These are phyloP conservation scores for Astrephomene gubernaculifera DNA, from an alignment of 139 green algal species.

Conservation along the genomic window DNA sequence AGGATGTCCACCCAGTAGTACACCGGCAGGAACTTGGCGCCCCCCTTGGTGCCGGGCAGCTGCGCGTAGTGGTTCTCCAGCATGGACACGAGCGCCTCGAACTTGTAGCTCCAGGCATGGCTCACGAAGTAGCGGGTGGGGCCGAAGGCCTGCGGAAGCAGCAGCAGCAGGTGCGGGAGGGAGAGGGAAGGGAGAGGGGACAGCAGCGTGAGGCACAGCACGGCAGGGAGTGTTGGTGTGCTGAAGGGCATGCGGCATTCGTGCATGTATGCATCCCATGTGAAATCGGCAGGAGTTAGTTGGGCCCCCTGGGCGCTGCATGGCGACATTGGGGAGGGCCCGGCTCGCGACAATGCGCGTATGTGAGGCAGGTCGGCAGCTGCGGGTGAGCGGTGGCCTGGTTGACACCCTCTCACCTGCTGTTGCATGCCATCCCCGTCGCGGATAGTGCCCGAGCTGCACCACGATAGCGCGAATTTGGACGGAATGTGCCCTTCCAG, in stretches of 20 bases:
- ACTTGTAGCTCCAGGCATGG: constrained; percentile 38
- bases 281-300: too few species aligned
- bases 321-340: background rate
- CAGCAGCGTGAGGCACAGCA: background rate
- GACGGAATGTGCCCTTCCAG: background rate
- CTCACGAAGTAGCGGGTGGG: background rate
- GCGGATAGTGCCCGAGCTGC: background rate
- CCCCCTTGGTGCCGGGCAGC: constrained; percentile 27
- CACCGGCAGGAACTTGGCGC: background rate
- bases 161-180: background rate
- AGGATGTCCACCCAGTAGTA: constrained; percentile 39
- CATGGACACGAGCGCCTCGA: constrained; percentile 27
- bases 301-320: too few species aligned
- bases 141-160: background rate
- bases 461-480: constrained; percentile 3
- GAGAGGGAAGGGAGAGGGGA: background rate
- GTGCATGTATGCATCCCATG: background rate
- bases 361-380: background rate
- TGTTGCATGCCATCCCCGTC: background rate
- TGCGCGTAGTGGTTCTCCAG: constrained; percentile 28
- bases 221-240: background rate
- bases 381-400: background rate
- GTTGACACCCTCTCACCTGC: background rate
- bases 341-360: background rate
- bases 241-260: background rate